Evolutionary conservation across 352 stramenopile genomes (phyloP), one percentile per base, ranked within the genome.

Genomic region (Globisporangium abappressorium): DNA sequence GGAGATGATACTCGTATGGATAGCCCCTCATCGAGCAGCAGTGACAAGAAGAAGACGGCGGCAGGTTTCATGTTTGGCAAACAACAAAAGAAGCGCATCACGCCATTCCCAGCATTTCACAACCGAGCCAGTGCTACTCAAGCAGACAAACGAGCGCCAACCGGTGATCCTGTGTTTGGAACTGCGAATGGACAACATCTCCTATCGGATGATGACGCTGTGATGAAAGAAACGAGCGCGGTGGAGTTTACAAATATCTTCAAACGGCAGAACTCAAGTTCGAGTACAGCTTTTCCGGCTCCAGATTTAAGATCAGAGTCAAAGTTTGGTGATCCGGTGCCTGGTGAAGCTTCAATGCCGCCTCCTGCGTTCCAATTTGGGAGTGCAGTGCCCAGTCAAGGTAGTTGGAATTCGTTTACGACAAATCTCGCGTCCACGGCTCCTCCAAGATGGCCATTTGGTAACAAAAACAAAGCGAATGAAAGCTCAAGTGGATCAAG

Each of bases 241-340:
- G 34, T 33, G 18, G 62, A 62, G 30, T 64, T 69, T 34, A 64
- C 64, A 28, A 70, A 49, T 49, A 49, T 65, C 26, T 61, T 70
- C 12, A 28, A 55, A 26, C 64, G 53, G 18, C 28, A 55, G 7
- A 43, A 30, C 12, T 36, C 53, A 24, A 33, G 18, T 33, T 34
- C 38, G n/a, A 20, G 28, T 22, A 3, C 38, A 28, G 18, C 63
- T 20, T 61, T 59, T n/a, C 18, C 24, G 12, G 5, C 22, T 18
- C 15, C 57, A 54, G 43, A 2, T n/a, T 15, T 26, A 15, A 54
- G 11, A 18, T 65, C 30, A 7, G 8, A 55, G 18, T 26, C 59
- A 28, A 30, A 47, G 18, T 65, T 56, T 57, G 41, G 41, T 30
- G 41, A 0, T 22, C 38, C 43, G 26, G 43, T 38, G 8, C 18